Conservation (phyloP, 148 eudicot species). For the Dysphania ambrosioides region DNA sequence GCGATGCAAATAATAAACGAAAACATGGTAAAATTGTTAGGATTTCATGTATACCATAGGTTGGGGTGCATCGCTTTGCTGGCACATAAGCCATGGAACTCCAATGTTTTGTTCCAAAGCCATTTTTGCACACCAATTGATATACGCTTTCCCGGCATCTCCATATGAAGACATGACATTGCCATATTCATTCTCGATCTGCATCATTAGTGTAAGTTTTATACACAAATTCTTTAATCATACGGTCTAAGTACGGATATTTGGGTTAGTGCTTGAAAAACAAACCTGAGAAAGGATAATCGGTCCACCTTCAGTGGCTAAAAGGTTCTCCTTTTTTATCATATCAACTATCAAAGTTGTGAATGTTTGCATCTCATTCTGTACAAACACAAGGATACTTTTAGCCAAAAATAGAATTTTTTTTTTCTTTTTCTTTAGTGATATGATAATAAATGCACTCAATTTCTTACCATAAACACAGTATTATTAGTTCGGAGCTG, state of each 20-base stretch:
- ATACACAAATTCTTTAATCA: too few relatives aligned
- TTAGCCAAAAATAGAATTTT: too few relatives aligned
- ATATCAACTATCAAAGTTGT: too few relatives aligned
- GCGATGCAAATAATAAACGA: neutral
- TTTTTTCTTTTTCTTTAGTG: too few relatives aligned
- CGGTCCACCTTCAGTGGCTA: conserved; percentile 66
- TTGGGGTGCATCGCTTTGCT: conserved; percentile 46
- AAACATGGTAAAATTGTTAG: neutral
- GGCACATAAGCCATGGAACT: conserved; percentile 75
- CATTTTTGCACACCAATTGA: conserved; percentile 56
- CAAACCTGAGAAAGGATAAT: conserved; percentile 61
- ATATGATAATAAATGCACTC: too few relatives aligned
- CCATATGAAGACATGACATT: conserved; percentile 42
- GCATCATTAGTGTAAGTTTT: neutral
- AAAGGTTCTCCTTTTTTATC: conserved; percentile 49
- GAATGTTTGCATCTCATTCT: too few relatives aligned
- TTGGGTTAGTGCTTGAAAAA: neutral
- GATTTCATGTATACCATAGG: conserved; percentile 33
- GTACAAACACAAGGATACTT: too few relatives aligned
- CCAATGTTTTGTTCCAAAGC: conserved; percentile 51
- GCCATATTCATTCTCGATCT: conserved; percentile 75
- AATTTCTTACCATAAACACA: too few relatives aligned
- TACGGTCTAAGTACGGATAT: too few relatives aligned
- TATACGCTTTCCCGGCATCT: conserved; percentile 41
- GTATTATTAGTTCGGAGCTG: too few relatives aligned